Evolutionary conservation across 1,139 yeast species (phyloP).

Genomic region (Candida sanyaensis): DNA sequence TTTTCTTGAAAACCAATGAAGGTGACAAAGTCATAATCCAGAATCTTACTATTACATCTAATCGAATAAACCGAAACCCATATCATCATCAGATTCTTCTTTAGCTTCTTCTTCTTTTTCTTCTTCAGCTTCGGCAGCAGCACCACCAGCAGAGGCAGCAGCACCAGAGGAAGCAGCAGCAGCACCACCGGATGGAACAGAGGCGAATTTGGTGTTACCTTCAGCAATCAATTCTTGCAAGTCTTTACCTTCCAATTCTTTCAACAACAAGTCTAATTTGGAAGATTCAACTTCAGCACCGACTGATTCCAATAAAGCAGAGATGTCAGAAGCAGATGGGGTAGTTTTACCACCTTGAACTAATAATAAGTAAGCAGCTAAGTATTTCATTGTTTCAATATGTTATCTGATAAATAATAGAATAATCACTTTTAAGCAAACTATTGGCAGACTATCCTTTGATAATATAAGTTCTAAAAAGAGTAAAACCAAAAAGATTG

Average conservation of each 20-base stretch:
- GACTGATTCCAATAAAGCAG: constrained; percentile 71
- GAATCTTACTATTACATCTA: constrained; percentile 30
- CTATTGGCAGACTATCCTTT: constrained; percentile 60
- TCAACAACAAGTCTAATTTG: constrained; percentile 64
- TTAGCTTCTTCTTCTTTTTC: constrained; percentile 30
- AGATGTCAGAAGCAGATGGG: constrained; percentile 74
- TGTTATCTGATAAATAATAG: constrained; percentile 22
- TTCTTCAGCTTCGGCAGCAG: constrained; percentile 39
- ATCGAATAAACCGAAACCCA: constrained; percentile 92
- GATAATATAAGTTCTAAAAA: constrained; percentile 13
- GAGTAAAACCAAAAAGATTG: background rate
- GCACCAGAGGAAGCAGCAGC: constrained; percentile 61
- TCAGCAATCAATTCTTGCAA: constrained; percentile 74
- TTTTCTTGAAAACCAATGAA: constrained; percentile 3
- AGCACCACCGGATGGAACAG: constrained; percentile 84
- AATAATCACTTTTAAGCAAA: constrained; percentile 63
- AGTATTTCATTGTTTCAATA: constrained; percentile 61
- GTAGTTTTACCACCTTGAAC: constrained; percentile 82
- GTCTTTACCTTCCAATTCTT: constrained; percentile 77
- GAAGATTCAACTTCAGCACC: constrained; percentile 80
- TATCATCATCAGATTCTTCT: constrained; percentile 65
- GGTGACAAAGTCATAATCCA: constrained; percentile 1
- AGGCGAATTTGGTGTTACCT: constrained; percentile 80
- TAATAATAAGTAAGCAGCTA: constrained; percentile 88
- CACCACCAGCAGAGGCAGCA: constrained; percentile 43